Evolutionary conservation across 2,329 filamentous ascomycete genomes (phyloP).

Genomic region (Colletotrichum australisinense): DNA sequence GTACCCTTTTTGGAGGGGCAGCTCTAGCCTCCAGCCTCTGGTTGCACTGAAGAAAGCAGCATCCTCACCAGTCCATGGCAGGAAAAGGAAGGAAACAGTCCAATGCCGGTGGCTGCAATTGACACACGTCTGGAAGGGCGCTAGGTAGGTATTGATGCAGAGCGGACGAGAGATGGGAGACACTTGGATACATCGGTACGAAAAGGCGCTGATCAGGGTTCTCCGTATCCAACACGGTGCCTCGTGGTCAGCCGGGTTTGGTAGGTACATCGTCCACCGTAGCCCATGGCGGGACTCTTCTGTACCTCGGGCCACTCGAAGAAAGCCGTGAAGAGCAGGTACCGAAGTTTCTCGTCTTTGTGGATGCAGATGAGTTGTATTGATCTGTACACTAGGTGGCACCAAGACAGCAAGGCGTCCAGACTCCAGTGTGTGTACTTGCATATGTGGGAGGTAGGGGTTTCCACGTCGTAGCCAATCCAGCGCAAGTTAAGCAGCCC

Average conservation of each 20-base stretch:
- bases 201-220: slow-evolving; percentile 32
- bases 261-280: slow-evolving; percentile 18
- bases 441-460: background rate
- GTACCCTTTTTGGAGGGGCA: background rate
- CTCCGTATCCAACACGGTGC: slow-evolving; percentile 22
- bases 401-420: background rate
- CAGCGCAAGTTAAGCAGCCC: background rate
- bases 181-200: slow-evolving; percentile 12
- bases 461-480: background rate
- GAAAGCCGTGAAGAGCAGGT: slow-evolving; percentile 1
- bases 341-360: slow-evolving; percentile 2
- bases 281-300: background rate
- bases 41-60: background rate
- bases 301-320: slow-evolving; percentile 20
- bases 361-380: background rate
- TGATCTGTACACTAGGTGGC: background rate
- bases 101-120: slow-evolving; percentile 1
- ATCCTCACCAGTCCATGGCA: background rate
- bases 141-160: background rate
- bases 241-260: slow-evolving; percentile 10
- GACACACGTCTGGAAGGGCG: background rate
- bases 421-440: background rate
- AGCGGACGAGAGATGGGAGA: background rate
- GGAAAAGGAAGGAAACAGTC: slow-evolving; percentile 13
- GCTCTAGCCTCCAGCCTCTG: background rate